Evolutionary conservation across 208 protist species (phyloP).

Genomic region (Acanthamoeba healyi): DNA sequence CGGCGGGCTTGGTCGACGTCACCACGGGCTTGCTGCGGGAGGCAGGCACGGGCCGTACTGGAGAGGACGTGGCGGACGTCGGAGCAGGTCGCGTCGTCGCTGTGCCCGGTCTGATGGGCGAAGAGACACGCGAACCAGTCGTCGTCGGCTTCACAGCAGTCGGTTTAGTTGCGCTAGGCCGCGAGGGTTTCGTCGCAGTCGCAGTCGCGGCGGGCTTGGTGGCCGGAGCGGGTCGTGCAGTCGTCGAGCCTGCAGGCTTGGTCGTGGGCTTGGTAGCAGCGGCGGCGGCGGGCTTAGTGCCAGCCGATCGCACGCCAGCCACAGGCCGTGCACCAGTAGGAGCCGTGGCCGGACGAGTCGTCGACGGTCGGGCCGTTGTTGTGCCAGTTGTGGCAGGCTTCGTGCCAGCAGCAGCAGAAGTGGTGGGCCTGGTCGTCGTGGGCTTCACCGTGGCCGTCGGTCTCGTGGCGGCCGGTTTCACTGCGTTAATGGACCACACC

Average conservation of each 20-base stretch:
- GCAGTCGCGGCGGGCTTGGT: not conserved
- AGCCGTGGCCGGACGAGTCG: not conserved
- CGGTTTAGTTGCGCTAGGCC: not conserved
- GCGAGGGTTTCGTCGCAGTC: not conserved
- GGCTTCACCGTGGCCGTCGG: not conserved
- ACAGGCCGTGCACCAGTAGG: not conserved
- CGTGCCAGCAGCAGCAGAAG: not conserved
- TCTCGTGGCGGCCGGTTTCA: not conserved
- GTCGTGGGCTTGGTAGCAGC: not conserved
- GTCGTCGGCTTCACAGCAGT: not conserved
- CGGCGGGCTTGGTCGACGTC: not conserved
- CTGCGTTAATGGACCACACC: too few species aligned
- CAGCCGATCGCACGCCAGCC: not conserved
- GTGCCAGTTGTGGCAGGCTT: too few species aligned
- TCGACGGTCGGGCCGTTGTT: not conserved
- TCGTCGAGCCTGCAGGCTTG: not conserved
- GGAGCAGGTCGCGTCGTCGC: not conserved
- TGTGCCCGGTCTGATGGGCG: not conserved
- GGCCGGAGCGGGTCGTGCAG: not conserved
- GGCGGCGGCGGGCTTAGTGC: not conserved
- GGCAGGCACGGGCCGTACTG: too few species aligned
- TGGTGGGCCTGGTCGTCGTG: slow-evolving; percentile 12
- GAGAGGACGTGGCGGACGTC: not conserved
- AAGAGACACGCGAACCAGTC: not conserved
- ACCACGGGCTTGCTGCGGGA: not conserved